A percentile compares a stretch with the other conserved stretches of the same genome.
Evolutionary conservation across 1,284 basidiomycete genomes (phyloP).

Genomic region (Agaricales sp.): DNA sequence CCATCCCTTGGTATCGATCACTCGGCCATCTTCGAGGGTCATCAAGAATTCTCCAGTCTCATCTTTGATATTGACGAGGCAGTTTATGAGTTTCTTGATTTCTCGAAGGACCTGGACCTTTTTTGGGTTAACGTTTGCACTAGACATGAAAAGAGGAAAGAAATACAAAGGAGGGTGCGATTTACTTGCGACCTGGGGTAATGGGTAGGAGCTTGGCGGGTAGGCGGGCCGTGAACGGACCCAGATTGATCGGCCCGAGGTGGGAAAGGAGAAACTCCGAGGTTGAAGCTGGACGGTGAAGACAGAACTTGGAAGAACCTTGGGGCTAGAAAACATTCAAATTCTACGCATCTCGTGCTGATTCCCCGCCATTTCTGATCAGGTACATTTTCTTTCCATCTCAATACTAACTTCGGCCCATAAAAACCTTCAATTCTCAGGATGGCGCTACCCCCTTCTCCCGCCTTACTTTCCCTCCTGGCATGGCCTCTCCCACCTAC

Average conservation of each 20-base stretch:
- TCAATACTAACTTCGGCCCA: no score
- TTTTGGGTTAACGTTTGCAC: constrained; percentile 5
- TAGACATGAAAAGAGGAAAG: constrained; percentile 5
- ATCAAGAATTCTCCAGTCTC: constrained; percentile 47
- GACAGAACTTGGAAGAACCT: background rate
- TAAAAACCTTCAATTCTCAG: no score
- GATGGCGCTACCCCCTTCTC: no score
- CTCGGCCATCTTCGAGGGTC: constrained; percentile 40
- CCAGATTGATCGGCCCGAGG: background rate
- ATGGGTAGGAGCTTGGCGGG: background rate
- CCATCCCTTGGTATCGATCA: constrained; percentile 62
- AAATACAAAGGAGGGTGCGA: no score
- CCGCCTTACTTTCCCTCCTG: background rate
- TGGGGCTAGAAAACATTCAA: background rate
- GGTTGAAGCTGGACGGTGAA: background rate
- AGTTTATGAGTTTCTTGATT: constrained; percentile 40
- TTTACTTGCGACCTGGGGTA: background rate
- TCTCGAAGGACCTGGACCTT: constrained; percentile 21
- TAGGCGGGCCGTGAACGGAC: background rate
- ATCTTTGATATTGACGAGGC: constrained; percentile 52
- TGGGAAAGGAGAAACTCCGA: background rate
- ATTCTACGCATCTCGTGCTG: background rate
- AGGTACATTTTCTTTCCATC: background rate
- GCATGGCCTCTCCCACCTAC: background rate
- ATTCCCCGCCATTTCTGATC: background rate